Conservation (phyloP, 139 green algal species). For the Spirogloea muscicola region DNA sequence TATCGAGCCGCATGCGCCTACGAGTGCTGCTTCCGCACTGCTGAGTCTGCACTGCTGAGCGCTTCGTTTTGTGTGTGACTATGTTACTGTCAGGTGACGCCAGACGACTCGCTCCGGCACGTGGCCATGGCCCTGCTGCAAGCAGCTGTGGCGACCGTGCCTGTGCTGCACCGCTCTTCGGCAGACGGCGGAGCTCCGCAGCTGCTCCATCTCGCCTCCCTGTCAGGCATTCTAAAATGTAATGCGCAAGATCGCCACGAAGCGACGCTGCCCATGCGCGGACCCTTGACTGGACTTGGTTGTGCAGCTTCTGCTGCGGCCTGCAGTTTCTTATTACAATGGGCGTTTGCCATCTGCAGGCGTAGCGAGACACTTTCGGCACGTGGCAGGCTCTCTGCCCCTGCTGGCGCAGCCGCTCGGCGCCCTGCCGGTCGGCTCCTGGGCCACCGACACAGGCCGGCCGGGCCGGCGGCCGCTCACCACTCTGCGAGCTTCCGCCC, state of each 20-base stretch:
- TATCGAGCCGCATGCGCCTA: too few species aligned
- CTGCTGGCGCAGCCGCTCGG: conserved; percentile 79
- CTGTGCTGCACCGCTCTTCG: conserved; percentile 26
- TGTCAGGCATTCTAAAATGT: conserved; percentile 87
- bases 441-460: conserved; percentile 44
- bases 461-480: not conserved
- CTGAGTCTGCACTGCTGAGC: too few species aligned
- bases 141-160: conserved; percentile 19
- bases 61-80: too few species aligned
- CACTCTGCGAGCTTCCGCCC: not conserved
- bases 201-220: conserved; percentile 80
- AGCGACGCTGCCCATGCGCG: not conserved
- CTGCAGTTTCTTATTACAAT: too few species aligned
- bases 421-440: conserved; percentile 83
- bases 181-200: conserved; percentile 8
- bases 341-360: conserved; percentile 7
- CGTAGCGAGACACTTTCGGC: conserved; percentile 74
- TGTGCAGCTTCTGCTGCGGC: not conserved
- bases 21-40: too few species aligned
- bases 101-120: conserved; percentile 69
- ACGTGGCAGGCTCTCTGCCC: conserved; percentile 77
- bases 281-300: not conserved
- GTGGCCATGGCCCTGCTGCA: conserved; percentile 70
- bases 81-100: conserved; percentile 62
- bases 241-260: too few species aligned